Conservation (phyloP, 441 rosid genomes). For the Aleurites moluccanus region DNA sequence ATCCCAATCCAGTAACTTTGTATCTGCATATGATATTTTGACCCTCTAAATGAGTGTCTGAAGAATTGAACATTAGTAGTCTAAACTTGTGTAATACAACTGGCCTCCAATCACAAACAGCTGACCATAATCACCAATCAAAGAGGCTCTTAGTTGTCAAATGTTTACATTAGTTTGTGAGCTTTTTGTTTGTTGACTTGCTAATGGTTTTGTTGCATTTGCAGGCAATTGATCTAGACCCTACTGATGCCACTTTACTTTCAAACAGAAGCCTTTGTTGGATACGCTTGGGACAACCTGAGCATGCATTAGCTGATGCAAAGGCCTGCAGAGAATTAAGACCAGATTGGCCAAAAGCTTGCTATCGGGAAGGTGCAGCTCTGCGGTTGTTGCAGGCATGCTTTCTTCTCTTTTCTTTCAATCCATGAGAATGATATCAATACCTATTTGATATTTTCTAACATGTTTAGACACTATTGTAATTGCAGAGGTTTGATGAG, state of each 20-base stretch:
- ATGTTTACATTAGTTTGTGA: background rate
- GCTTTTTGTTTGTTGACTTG: conserved; percentile 3
- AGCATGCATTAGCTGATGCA: conserved; percentile 79
- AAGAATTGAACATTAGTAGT: conserved; percentile 2
- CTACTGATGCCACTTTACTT: conserved; percentile 61
- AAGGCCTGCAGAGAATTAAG: conserved; percentile 65
- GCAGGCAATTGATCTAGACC: conserved; percentile 88
- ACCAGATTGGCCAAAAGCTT: conserved; percentile 89
- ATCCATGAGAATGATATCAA: background rate
- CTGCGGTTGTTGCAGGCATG: conserved; percentile 67
- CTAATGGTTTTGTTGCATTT: conserved; percentile 20
- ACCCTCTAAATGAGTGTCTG: background rate
- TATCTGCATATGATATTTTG: background rate
- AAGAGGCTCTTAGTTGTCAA: background rate
- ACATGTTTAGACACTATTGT: conserved; percentile 14
- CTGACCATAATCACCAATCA: background rate
- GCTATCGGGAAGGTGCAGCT: conserved; percentile 94
- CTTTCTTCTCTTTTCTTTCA: conserved; percentile 1
- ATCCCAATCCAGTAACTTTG: background rate
- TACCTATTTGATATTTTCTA: conserved; percentile 2
- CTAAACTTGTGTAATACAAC: background rate
- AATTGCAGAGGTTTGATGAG: conserved; percentile 73
- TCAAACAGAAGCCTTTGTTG: conserved; percentile 97
- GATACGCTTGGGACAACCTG: conserved; percentile 75
- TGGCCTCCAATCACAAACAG: background rate